Evolutionary conservation across 1,284 basidiomycete species (phyloP).

Genomic region (Wolfiporia cocos): DNA sequence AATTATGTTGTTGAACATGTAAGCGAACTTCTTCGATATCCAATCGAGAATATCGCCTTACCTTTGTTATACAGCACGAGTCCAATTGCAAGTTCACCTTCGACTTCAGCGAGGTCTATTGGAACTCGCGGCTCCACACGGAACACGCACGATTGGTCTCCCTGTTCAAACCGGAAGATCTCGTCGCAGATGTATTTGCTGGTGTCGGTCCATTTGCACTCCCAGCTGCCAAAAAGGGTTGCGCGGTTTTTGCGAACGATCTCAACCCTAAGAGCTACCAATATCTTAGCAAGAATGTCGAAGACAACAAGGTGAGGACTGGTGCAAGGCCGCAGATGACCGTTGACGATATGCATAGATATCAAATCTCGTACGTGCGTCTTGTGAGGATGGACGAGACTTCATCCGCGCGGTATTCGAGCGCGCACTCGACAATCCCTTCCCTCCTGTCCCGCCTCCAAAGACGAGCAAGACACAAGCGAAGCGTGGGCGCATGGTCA

Average conservation of each 20-base stretch:
- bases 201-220: slow-evolving; percentile 97
- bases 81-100: slow-evolving; percentile 86
- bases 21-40: slow-evolving; percentile 16
- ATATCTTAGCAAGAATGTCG: slow-evolving; percentile 73
- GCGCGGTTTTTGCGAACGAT: slow-evolving; percentile 89
- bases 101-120: slow-evolving; percentile 95
- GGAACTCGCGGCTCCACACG: slow-evolving; percentile 92
- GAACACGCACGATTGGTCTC: slow-evolving; percentile 87
- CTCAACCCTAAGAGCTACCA: slow-evolving; percentile 86
- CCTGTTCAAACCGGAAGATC: slow-evolving; percentile 62
- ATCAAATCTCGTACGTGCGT: slow-evolving; percentile 56
- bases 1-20: slow-evolving; percentile 86
- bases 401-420: slow-evolving; percentile 66
- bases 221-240: slow-evolving; percentile 88
- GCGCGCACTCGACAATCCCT: slow-evolving; percentile 56
- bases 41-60: slow-evolving; percentile 6
- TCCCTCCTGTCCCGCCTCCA: slow-evolving; percentile 48
- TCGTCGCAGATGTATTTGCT: slow-evolving; percentile 92
- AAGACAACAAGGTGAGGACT: slow-evolving; percentile 59
- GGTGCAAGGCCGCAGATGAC: not conserved
- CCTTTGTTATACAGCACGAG: slow-evolving; percentile 54
- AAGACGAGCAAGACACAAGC: slow-evolving; percentile 35
- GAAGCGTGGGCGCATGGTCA: slow-evolving; percentile 7
- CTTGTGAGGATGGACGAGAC: slow-evolving; percentile 78
- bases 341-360: slow-evolving; percentile 45